Conservation (phyloP, 108 stramenopile genomes). For the Fragilariopsis cylindrus region DNA sequence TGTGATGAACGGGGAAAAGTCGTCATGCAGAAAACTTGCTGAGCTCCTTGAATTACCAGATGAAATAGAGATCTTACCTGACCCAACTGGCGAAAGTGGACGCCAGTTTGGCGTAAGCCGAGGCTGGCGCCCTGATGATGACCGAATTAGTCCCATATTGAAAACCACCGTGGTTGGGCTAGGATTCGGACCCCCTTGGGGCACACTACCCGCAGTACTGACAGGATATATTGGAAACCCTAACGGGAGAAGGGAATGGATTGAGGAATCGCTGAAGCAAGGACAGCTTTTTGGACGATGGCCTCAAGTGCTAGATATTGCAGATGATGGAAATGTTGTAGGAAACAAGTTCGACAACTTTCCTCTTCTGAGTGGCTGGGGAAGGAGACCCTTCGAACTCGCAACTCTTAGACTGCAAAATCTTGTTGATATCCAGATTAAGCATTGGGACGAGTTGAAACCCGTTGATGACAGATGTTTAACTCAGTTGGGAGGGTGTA, state of each 20-base stretch:
- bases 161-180: slow-evolving; percentile 85
- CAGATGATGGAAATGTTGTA: slow-evolving; percentile 42
- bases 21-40: slow-evolving; percentile 46
- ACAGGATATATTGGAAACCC: slow-evolving; percentile 91
- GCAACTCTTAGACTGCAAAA: slow-evolving; percentile 89
- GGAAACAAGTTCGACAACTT: slow-evolving; percentile 75
- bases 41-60: slow-evolving; percentile 59
- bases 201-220: slow-evolving; percentile 85
- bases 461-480: slow-evolving; percentile 77
- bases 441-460: slow-evolving; percentile 79
- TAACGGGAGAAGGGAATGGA: slow-evolving; percentile 75
- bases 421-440: slow-evolving; percentile 80
- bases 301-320: slow-evolving; percentile 74
- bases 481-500: slow-evolving; percentile 83
- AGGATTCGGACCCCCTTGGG: slow-evolving; percentile 82
- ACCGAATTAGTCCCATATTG: slow-evolving; percentile 67
- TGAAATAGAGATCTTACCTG: slow-evolving; percentile 63
- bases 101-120: slow-evolving; percentile 67
- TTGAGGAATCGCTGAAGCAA: slow-evolving; percentile 81
- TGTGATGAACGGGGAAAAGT: slow-evolving; percentile 67
- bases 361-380: slow-evolving; percentile 78
- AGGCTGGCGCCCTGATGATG: slow-evolving; percentile 82
- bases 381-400: slow-evolving; percentile 83
- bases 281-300: slow-evolving; percentile 75
- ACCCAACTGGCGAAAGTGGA: slow-evolving; percentile 74